Base-by-base conservation (phyloP, 805 yeast genomes). In the Tetrapisispora nanseiensis region DNA sequence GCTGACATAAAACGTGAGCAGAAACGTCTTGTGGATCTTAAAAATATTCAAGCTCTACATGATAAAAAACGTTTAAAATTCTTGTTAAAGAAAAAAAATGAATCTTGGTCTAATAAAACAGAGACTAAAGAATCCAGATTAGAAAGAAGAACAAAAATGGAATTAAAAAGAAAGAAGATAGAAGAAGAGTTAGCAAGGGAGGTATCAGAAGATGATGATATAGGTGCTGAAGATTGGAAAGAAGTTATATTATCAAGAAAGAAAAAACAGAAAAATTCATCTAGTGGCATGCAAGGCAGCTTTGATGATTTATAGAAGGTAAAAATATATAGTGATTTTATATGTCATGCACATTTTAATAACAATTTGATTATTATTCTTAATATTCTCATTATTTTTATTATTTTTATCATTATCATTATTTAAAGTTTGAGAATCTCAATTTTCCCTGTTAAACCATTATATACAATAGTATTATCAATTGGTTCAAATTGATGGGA, bases 401-500 rank as follows among this genome's bases (percentile, higher is more conserved):
- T n/a, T n/a, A n/a, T n/a, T n/a, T n/a, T n/a, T n/a, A n/a, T n/a
- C n/a, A n/a, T n/a, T n/a, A n/a, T n/a, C n/a, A n/a, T n/a, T n/a
- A n/a, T 8, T 49, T 46, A 63, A 9, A 62, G 51, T 46, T 63
- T 68, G 63, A 66, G 67, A 42, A 59, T 69, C 7, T 59, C 67
- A 40, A 76, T 71, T 11, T 67, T 63, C 27, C 83, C 74, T 12
- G 63, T 57, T 3, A 81, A 65, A 1, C 95, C 96, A 57, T 89
- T 92, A 58, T 76, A 87, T 0, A 82, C 70, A 42, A 81, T 66
- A 8, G 79, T 63, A 51, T 86, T 83, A 48, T 80, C 80, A 33
- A 86, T 52, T 1, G 97, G 94, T 5, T 81, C 69, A 51, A 86
- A 87, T 60, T 90, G 97, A 29, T 74, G 72, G 2, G 95, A 86